These are phyloP conservation scores for Capronia epimyces DNA, from an alignment of 2,329 filamentous ascomycete genomes.

Conservation along the genomic window DNA sequence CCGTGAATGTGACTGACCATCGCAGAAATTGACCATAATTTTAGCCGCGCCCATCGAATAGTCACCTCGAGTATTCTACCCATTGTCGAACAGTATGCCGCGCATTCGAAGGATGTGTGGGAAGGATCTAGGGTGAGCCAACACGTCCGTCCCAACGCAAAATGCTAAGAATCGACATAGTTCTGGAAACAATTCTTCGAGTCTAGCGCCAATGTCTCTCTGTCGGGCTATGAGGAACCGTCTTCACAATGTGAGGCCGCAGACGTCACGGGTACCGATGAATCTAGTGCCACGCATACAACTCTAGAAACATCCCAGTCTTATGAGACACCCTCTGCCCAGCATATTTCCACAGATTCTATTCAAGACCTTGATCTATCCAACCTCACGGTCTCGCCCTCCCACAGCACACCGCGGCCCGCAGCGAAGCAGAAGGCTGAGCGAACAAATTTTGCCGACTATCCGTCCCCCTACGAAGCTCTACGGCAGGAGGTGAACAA, in stretches of 20 bases:
- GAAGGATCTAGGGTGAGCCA: constrained; percentile 77
- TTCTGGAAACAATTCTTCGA: constrained; percentile 99
- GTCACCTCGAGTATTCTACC: constrained; percentile 91
- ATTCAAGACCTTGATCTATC: constrained; percentile 45
- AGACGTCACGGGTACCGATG: constrained; percentile 49
- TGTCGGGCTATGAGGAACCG: constrained; percentile 87
- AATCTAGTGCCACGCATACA: constrained; percentile 52
- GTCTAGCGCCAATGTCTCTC: constrained; percentile 91
- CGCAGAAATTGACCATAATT: constrained; percentile 95
- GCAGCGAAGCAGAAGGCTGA: constrained; percentile 32
- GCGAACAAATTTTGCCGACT: constrained; percentile 51
- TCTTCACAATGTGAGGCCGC: constrained; percentile 54
- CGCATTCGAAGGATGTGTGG: constrained; percentile 91
- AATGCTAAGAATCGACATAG: constrained; percentile 41
- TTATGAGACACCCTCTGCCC: constrained; percentile 39
- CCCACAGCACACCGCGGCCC: constrained; percentile 45
- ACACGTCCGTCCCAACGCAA: background rate
- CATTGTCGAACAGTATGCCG: constrained; percentile 89
- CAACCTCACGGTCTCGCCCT: constrained; percentile 39
- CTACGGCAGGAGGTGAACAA: constrained; percentile 59
- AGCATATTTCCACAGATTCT: constrained; percentile 30
- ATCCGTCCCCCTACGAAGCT: constrained; percentile 71
- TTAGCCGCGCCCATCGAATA: constrained; percentile 92
- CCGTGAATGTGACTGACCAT: background rate
- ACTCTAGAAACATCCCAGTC: constrained; percentile 40